A percentile compares a stretch with the other conserved stretches of the same genome.
These are phyloP conservation scores for Ceratocystis cubensis DNA, from an alignment of 2,329 filamentous ascomycete genomes.

Conservation along the genomic window DNA sequence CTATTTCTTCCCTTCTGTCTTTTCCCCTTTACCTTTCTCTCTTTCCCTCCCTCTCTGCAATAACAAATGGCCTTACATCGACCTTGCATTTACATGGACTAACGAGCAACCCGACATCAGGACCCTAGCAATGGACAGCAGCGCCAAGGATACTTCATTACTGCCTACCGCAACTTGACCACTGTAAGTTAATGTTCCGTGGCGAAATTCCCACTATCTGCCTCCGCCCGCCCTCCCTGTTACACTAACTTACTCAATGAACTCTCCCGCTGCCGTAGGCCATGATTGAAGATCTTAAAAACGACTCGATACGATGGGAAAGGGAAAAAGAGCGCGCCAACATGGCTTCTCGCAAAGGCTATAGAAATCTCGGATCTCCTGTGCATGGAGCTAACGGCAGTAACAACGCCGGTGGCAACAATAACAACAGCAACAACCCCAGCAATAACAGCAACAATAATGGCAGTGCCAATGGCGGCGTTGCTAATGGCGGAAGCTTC, in stretches of 20 bases:
- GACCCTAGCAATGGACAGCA: conserved; percentile 46
- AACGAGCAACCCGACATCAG: conserved; percentile 27
- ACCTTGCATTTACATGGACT: neutral
- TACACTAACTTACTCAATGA: neutral
- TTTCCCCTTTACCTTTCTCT: neutral
- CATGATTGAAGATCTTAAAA: conserved; percentile 52
- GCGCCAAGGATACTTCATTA: conserved; percentile 63
- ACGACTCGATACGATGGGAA: conserved; percentile 50
- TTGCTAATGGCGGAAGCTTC: neutral
- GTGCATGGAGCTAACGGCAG: neutral
- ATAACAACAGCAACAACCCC: neutral
- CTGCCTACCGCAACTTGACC: conserved; percentile 65
- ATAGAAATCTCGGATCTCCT: conserved; percentile 15
- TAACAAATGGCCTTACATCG: neutral
- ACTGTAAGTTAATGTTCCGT: conserved; percentile 42
- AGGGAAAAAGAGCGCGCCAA: conserved; percentile 43
- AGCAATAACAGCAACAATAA: neutral
- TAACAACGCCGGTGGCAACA: neutral
- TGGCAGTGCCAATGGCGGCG: neutral
- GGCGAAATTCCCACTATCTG: neutral
- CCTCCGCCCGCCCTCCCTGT: conserved; percentile 12
- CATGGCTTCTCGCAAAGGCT: conserved; percentile 14
- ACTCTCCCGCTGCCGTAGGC: conserved; percentile 31
- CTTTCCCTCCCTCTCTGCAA: conserved; percentile 1
- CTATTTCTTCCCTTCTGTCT: too few species aligned